Evolutionary conservation across 257 asterid species (phyloP).

Genomic region (Cordia subcordata): DNA sequence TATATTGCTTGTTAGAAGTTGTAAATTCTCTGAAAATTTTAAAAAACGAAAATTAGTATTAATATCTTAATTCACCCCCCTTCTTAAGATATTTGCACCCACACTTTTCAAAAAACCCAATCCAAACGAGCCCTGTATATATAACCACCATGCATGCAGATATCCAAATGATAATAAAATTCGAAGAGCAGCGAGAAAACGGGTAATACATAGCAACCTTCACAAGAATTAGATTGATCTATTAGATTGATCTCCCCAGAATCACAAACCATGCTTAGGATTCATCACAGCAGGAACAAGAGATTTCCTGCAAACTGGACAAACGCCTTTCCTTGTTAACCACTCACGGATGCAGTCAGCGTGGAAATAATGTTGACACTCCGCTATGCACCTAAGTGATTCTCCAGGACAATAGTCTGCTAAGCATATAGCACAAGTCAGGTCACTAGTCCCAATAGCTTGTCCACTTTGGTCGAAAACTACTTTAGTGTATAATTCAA

Average conservation of each 20-base stretch:
- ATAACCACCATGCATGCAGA: no score
- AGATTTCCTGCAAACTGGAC: constrained; percentile 71
- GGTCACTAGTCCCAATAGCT: constrained; percentile 48
- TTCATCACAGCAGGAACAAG: constrained; percentile 13
- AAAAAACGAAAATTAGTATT: no score
- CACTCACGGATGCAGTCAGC: constrained; percentile 79
- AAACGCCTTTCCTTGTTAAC: constrained; percentile 52
- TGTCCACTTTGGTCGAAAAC: constrained; percentile 62
- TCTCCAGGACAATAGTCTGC: constrained; percentile 62
- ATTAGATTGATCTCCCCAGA: background rate
- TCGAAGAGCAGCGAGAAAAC: no score
- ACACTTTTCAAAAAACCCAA: no score
- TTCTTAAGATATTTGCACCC: no score
- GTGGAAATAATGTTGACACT: constrained; percentile 77
- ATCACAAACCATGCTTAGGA: background rate
- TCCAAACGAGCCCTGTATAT: no score
- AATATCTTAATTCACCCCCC: no score
- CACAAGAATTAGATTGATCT: no score
- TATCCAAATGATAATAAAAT: no score
- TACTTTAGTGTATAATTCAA: constrained; percentile 58
- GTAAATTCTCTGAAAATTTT: no score
- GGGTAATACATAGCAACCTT: no score
- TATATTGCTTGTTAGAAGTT: no score
- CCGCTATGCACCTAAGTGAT: constrained; percentile 50
- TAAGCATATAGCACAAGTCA: constrained; percentile 70